Evolutionary conservation across 352 stramenopile species (phyloP), one percentile per base, ranked within the genome.

Genomic region (Phytophthora capsici): DNA sequence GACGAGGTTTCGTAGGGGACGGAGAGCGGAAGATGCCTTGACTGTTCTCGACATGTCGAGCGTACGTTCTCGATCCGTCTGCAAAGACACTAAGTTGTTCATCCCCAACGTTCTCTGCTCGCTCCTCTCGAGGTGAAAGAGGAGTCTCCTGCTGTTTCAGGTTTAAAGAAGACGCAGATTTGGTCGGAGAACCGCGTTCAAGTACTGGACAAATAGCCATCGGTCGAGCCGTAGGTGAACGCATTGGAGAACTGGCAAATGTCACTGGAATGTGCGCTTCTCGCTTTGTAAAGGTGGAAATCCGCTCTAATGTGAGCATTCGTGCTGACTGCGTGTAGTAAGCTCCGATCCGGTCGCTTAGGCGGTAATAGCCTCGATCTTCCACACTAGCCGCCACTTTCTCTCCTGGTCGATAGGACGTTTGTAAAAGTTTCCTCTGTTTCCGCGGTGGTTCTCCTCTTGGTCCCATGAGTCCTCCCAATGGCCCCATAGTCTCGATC

Each of bases 321-420:
- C 75, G 77, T 4, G 88, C 82, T 2, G 79, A 86, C 22, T 85
- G 74, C 14, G 88, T 93, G 66, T 95, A 95, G 38, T 75, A 88
- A 3, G 79, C 65, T 36, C 81, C 88, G 30, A 95, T 94, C 7
- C 86, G 82, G 57, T 95, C 88, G 41, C 86, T 95, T n/a, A 91
- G 38, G 28, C 84, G 83, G 54, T 91, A 93, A 59, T 94, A 95
- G 2, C 71, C 70, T 22, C 84, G 71, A 44, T 93, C 87, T 54
- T 95, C 82, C 3, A 79, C 63, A 20, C 52, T 76, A 4, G 58
- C 47, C 26, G 57, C 20, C 23, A 57, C 26, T 36, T 74, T 64
- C 48, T 74, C 65, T 2, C 48, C 60, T 9, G 48, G 23, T 19
- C 46, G 51, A 32, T 58, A 64, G 0, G 50, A 59, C 32, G 51